Base-by-base conservation (phyloP, 768 basidiomycete genomes). In the Russula compacta region DNA sequence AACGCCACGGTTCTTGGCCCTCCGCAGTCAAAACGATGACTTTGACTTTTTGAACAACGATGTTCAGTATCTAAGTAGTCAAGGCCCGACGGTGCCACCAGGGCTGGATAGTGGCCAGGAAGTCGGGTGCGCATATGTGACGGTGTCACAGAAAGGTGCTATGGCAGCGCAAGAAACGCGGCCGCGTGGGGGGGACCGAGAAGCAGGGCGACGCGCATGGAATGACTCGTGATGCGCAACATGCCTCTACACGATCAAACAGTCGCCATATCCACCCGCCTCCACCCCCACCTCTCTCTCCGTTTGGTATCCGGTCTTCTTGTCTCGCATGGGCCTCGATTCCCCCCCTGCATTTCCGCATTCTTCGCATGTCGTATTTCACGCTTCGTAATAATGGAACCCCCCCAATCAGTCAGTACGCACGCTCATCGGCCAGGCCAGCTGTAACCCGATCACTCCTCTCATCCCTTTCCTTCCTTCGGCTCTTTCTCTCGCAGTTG, bases 51-150 rank as follows among this genome's bases (percentile, higher is more conserved):
- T 81, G 21, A 83, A 83, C 47, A 80, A 79, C 53, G 83, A 84
- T 61, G 78, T 66, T 29, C 66, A 66, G 43, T 66, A 66, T 24
- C 52, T 66, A 40, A 62, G 64, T 14, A 65, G 56, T 39, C 39
- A 54, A 6, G 66, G 66, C 35, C 85, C 86, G 32, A 73, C 82
- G 15, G 80, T 84, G 17, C 89, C 89, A 7, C 89, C 90, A 32
- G 89, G 89, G 61, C 75, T 90, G 40, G 76, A 56, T 15, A 61
- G 71, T 50, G 73, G 73, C 9, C 73, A 79, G 14, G 88, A 91
- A 67, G 77, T 81, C 46, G 91, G 91, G 60, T 86, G 91, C 53
- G 87, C 91, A 15, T 92, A 93, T 69, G 84, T 92, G 68, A 93
- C 92, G 15, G 78, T 93, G 55, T 92, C 91, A 44, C 86, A 88